Conservation (phyloP, 169 alveolate species). For the Blepharisma undulans region DNA sequence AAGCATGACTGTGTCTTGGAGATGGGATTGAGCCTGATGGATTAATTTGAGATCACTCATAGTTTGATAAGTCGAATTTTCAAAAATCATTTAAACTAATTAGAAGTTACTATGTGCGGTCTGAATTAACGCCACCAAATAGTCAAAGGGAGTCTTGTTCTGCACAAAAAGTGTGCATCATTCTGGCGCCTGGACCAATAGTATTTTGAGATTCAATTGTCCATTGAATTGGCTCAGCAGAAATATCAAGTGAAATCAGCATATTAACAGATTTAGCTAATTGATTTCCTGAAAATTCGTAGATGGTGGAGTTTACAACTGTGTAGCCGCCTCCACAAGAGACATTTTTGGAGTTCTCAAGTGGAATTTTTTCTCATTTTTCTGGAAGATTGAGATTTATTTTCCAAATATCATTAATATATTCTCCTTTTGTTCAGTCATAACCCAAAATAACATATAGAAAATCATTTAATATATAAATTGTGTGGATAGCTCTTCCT, state of each 20-base stretch:
- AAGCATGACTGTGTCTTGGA: neutral
- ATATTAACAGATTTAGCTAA: neutral
- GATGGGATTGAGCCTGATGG: neutral
- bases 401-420: neutral
- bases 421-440: neutral
- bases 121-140: neutral
- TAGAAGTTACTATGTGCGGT: neutral
- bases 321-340: neutral
- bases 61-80: neutral
- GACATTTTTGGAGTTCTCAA: neutral
- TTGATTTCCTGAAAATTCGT: neutral
- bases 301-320: neutral
- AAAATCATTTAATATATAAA: neutral
- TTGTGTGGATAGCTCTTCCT: neutral
- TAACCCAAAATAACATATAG: neutral
- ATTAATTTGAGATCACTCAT: neutral
- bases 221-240: neutral
- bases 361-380: neutral
- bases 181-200: neutral
- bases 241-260: neutral
- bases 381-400: neutral
- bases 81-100: neutral
- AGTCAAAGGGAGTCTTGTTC: neutral
- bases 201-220: neutral
- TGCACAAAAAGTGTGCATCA: neutral